Base-by-base conservation (phyloP, 345 rosid species). In the Hibiscus syriacus region DNA sequence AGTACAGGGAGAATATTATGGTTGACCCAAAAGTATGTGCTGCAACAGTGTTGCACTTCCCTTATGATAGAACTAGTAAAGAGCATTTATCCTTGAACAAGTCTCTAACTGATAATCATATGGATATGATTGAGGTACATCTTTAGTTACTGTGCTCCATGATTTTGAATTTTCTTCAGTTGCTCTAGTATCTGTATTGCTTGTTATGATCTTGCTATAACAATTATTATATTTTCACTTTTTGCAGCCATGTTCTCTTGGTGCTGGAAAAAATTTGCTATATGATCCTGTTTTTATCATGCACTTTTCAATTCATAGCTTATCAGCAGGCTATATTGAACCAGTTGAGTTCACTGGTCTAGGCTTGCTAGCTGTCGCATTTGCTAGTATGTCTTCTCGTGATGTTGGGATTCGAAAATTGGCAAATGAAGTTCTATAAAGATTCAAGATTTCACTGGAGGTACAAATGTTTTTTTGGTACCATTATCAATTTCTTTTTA, bases 361-460 rank as follows among this genome's bases (percentile, higher is more conserved):
- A 77, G 96, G 99, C 72, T 78, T 94, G 88, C 92, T 94, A 76
- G 92, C 96, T 30, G 73, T 94, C 73, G 91, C 96, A 22, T 86
- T 94, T 81, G 76, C 71, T 69, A 82, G 95, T 86, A 79, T 83
- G 76, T 84, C 99, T 81, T 91, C 99, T 62, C 90, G 82, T 63
- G 92, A 89, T 79, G 71, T 82, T 61, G 87, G 80, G 74, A 80
- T 91, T 73, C 89, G 96, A 77, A 94, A 91, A 74, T 73, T 91
- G 80, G 90, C 86, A 10, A 89, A 91, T 83, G 87, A 84, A 78
- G 79, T 77, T 78, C 84, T 91, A 71, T 84, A 66, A 57, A 84
- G 82, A 79, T 86, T 79, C 77, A 76, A 87, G 80, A 74, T 73
- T 60, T 78, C 81, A 26, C 79, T 91, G 69, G 87, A 89, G 99